Evolutionary conservation across 495 filamentous ascomycete species (phyloP), one percentile per base, ranked within the genome.

Genomic region (Aspergillus taichungensis): DNA sequence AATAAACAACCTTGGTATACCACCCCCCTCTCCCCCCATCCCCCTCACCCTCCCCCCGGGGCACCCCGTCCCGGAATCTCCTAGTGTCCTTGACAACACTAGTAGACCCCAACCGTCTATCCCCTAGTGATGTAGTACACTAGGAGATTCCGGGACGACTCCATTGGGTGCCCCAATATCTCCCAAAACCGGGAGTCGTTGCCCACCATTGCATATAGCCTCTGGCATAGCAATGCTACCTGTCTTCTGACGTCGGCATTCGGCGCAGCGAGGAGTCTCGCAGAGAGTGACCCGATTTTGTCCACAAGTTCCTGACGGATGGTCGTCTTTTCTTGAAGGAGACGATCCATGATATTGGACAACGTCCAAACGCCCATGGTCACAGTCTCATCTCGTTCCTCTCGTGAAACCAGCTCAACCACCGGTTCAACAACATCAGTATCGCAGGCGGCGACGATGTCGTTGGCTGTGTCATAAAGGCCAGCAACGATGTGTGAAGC

Each of bases 221-320:
- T 79, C 1, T 91, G 79, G 49, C 85, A 88, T 18, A 94, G 68
- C 52, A 86, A 77, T 6, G 87, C 80, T 6, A 82, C 84, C 47
- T 87, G 83, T 63, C 85, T 83, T 14, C 90, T 68, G 3, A 95
- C 81, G 50, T 87, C 88, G 31, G 84, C 77, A 43, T 91, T 83
- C n/a, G 68, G 58, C 52, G 82, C 82, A 38, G 82, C 76, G 11
- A 97, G 68, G 45, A 79, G 83, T 32, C 69, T 60, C 31, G 70
- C 74, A 3, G 80, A 78, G 9, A 87, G 64, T 6, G 55, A 57
- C 8, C 82, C 79, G 12, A 81, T 46, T 3, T 67, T 62, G 14
- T 63, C 57, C 29, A 59, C 37, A 13, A 55, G 47, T 30, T 40
- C 38, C 10, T 50, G 43, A 0, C 56, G 43, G 7, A 66, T 52